Evolutionary conservation across 495 filamentous ascomycete genomes (phyloP).

Genomic region (Aspergillus haitiensis): DNA sequence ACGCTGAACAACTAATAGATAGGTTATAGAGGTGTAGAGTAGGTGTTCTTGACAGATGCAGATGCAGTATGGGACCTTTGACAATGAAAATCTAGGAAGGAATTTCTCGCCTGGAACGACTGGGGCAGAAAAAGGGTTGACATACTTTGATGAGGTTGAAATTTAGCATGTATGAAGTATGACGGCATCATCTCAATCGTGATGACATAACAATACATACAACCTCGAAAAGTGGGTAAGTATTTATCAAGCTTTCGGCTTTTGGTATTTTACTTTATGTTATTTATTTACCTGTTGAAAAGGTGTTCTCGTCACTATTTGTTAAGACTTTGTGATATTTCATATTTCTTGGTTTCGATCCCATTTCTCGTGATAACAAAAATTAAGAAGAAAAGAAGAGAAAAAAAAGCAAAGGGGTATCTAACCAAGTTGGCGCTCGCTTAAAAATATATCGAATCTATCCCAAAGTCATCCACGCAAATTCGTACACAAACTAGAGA

Average conservation of each 20-base stretch:
- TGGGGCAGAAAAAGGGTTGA: not conserved
- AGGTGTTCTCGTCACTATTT: not conserved
- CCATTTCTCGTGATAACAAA: not conserved
- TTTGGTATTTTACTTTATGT: not conserved
- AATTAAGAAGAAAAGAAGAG: not conserved
- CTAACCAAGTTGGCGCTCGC: not conserved
- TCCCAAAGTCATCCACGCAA: not conserved
- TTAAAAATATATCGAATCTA: not conserved
- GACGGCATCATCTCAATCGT: not conserved
- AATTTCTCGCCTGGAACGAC: not conserved
- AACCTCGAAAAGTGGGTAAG: not conserved
- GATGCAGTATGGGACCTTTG: not conserved
- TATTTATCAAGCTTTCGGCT: too few species aligned
- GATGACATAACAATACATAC: not conserved
- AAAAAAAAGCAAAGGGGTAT: not conserved
- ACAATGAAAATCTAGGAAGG: not conserved
- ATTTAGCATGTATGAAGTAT: not conserved
- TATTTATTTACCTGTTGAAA: not conserved
- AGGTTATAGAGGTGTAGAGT: too few species aligned
- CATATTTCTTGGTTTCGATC: too few species aligned
- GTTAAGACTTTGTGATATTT: not conserved
- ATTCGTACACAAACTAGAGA: slow-evolving; percentile 12
- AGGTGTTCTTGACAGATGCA: too few species aligned
- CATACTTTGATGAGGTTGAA: not conserved
- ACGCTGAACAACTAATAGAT: too few species aligned